A percentile compares a stretch with the other conserved stretches of the same genome.
phyloP scores from a whole-genome alignment of 805 yeast species.

The Saccharomyces eubayanus region DNA sequence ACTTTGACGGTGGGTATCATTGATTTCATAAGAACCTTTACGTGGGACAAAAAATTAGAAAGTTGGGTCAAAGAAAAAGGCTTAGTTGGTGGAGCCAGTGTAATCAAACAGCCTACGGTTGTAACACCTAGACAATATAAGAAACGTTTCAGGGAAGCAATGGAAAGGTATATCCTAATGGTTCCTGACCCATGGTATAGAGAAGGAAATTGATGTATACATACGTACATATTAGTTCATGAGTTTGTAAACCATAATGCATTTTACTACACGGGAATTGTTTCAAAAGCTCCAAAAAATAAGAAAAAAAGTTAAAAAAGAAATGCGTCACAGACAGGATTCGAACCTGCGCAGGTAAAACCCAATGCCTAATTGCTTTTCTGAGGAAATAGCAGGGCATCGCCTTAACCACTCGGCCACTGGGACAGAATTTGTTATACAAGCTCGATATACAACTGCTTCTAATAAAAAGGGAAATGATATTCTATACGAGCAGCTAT shows the following conservation, averaged over 20 bases:
- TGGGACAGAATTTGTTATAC: conserved; percentile 35
- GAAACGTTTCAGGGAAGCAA: conserved; percentile 89
- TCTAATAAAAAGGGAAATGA: too few species aligned
- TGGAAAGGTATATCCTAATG: conserved; percentile 91
- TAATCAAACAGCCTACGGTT: conserved; percentile 90
- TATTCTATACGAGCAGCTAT: too few species aligned
- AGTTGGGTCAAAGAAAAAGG: conserved; percentile 98
- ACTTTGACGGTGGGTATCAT: conserved; percentile 88
- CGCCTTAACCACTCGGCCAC: conserved; percentile 95
- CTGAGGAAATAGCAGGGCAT: conserved; percentile 63
- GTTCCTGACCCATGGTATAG: conserved; percentile 69
- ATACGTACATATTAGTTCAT: not conserved
- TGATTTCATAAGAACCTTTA: conserved; percentile 87
- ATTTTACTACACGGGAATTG: not conserved
- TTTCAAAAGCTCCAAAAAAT: not conserved
- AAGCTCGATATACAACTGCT: too few species aligned
- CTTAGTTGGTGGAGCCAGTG: conserved; percentile 60
- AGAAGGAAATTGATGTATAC: conserved; percentile 15
- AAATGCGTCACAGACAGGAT: conserved; percentile 95
- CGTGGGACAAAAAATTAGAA: conserved; percentile 97
- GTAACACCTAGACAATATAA: conserved; percentile 95
- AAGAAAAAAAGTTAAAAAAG: conserved; percentile 33
- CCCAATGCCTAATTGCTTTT: conserved; percentile 70
- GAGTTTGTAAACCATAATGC: not conserved
- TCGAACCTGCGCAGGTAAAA: conserved; percentile 98